These are phyloP conservation scores for Pythium oligandrum DNA, from an alignment of 352 stramenopile species.

Conservation along the genomic window DNA sequence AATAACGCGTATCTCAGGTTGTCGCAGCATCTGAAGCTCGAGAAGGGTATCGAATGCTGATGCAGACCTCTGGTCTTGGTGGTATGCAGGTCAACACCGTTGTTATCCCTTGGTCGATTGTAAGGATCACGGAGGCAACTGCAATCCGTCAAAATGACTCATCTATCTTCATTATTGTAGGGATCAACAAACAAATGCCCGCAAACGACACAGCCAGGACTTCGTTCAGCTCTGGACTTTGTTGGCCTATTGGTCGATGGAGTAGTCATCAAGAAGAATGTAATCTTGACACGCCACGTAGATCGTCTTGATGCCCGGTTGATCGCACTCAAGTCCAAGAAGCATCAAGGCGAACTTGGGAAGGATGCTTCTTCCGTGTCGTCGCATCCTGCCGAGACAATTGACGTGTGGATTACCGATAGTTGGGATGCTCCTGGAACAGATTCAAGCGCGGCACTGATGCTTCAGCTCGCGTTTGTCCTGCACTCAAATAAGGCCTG, in stretches of 20 bases:
- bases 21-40: conserved; percentile 35
- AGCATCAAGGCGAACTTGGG: neutral
- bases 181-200: neutral
- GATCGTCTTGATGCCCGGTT: conserved; percentile 41
- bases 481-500: conserved; percentile 26
- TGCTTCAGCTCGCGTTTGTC: conserved; percentile 34
- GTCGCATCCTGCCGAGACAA: conserved; percentile 17
- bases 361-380: too few species aligned
- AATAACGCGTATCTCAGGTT: conserved; percentile 18
- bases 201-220: neutral
- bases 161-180: neutral
- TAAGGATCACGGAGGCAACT: conserved; percentile 4
- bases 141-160: too few species aligned
- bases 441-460: conserved; percentile 29
- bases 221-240: conserved; percentile 23
- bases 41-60: conserved; percentile 60
- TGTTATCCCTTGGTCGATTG: conserved; percentile 44
- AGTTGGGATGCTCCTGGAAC: conserved; percentile 25
- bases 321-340: conserved; percentile 23
- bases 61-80: conserved; percentile 61
- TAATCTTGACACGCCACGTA: conserved; percentile 46
- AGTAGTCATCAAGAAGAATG: conserved; percentile 49
- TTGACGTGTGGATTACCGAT: conserved; percentile 56
- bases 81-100: conserved; percentile 79
- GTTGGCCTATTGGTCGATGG: conserved; percentile 41